These are phyloP conservation scores for Gossypium davidsonii DNA, from an alignment of 441 rosid species.

Conservation along the genomic window DNA sequence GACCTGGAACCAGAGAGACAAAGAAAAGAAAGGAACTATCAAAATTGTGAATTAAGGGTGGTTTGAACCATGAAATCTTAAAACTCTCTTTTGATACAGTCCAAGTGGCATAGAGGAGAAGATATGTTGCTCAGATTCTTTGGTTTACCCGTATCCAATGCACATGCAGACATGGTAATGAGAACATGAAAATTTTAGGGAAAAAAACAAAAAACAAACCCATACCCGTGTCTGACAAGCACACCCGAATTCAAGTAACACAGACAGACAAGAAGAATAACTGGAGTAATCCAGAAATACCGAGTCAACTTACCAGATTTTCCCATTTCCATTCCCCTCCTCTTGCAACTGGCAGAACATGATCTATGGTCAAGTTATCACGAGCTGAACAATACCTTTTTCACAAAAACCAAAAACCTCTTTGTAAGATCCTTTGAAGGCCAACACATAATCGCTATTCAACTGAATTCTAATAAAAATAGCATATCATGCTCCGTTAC, in stretches of 20 bases:
- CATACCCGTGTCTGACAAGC: too few relatives aligned
- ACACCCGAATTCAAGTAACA: not conserved
- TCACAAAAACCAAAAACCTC: slow-evolving; percentile 10
- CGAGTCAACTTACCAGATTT: slow-evolving; percentile 51
- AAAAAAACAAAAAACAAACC: too few relatives aligned
- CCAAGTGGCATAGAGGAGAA: too few relatives aligned
- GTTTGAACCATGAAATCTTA: not conserved
- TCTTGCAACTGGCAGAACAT: slow-evolving; percentile 57
- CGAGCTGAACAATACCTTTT: slow-evolving; percentile 65
- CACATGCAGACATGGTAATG: too few relatives aligned
- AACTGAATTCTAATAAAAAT: not conserved
- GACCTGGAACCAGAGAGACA: slow-evolving; percentile 41
- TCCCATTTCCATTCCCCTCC: slow-evolving; percentile 96
- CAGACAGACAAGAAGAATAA: not conserved
- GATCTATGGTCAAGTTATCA: slow-evolving; percentile 84
- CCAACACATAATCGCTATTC: not conserved
- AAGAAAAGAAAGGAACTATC: slow-evolving; percentile 1
- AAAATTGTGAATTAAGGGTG: not conserved
- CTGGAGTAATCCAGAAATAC: not conserved
- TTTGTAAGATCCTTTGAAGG: not conserved
- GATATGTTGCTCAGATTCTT: too few relatives aligned
- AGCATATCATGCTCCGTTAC: too few relatives aligned
- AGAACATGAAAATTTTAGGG: too few relatives aligned
- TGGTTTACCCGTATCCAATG: too few relatives aligned
- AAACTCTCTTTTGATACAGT: too few relatives aligned